Conservation (phyloP, 2,329 filamentous ascomycete species). For the Elsinoe batatas region DNA sequence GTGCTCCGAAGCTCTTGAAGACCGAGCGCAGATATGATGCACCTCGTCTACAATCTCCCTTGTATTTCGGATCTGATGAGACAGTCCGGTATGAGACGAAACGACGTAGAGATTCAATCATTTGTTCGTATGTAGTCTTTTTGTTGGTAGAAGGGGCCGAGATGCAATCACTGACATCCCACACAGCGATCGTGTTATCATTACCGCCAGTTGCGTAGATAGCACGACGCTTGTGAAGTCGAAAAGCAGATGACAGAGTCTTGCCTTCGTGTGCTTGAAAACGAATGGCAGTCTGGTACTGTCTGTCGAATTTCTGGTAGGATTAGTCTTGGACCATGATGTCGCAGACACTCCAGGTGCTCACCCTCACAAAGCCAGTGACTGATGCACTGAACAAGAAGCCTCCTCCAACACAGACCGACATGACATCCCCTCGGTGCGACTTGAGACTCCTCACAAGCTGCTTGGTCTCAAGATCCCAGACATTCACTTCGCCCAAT, state of each 20-base stretch:
- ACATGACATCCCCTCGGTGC: conserved; percentile 73
- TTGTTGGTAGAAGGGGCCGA: conserved; percentile 35
- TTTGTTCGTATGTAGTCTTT: conserved; percentile 52
- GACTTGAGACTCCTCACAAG: conserved; percentile 77
- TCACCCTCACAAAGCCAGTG: conserved; percentile 75
- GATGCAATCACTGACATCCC: conserved; percentile 59
- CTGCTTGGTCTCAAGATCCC: conserved; percentile 92
- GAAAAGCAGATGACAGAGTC: conserved; percentile 73
- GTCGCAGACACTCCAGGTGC: conserved; percentile 20
- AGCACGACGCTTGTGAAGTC: conserved; percentile 58
- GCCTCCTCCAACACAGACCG: conserved; percentile 74
- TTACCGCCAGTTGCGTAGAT: conserved; percentile 93
- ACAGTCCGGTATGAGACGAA: conserved; percentile 90
- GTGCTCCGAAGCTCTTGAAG: conserved; percentile 84
- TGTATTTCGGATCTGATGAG: conserved; percentile 74
- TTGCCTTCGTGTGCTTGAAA: conserved; percentile 82
- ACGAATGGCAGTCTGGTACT: conserved; percentile 67
- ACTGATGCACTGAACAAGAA: conserved; percentile 81
- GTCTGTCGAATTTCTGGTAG: conserved; percentile 60
- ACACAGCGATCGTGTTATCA: conserved; percentile 79
- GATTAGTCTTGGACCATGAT: background rate
- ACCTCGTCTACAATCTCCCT: conserved; percentile 84
- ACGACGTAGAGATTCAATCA: conserved; percentile 57
- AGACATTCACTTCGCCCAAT: conserved; percentile 82
- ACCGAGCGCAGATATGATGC: conserved; percentile 83